phyloP scores from a whole-genome alignment of 805 yeast species.

The Metschnikowia reukaufii region DNA sequence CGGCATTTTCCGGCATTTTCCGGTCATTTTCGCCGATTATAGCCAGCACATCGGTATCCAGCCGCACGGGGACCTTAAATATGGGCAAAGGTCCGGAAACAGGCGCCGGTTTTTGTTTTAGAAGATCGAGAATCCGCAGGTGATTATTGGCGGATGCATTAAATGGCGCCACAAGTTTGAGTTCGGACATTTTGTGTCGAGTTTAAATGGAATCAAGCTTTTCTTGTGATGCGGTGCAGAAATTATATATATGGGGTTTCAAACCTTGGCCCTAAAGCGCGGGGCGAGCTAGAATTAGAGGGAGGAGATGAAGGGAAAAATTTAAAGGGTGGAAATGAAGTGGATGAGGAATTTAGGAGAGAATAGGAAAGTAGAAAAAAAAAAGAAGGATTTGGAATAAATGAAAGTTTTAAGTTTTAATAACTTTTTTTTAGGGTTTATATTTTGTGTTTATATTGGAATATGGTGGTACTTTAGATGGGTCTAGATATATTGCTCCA shows the following conservation, averaged over 20 bases:
- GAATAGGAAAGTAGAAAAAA: no score
- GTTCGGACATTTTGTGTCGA: conserved; percentile 4
- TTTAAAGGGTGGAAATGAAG: no score
- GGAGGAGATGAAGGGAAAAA: no score
- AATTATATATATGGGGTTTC: background rate
- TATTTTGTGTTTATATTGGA: no score
- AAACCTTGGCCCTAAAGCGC: background rate
- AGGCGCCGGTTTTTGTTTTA: conserved; percentile 5
- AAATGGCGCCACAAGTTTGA: conserved; percentile 14
- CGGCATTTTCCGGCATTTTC: conserved; percentile 6
- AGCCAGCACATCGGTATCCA: conserved; percentile 9
- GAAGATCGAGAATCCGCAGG: conserved; percentile 9
- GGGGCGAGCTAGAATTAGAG: background rate
- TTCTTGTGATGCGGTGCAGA: no score
- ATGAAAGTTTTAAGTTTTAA: no score
- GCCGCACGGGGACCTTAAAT: conserved; percentile 13
- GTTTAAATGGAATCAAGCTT: no score
- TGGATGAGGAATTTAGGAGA: no score
- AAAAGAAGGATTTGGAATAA: no score
- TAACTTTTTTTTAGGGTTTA: no score
- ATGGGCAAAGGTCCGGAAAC: conserved; percentile 1
- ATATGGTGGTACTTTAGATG: no score
- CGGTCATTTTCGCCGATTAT: conserved; percentile 12
- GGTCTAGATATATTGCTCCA: no score
- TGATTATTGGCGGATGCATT: conserved; percentile 11